Conservation (phyloP, 2,329 filamentous ascomycete species). For the Chaetothyriales sp. region DNA sequence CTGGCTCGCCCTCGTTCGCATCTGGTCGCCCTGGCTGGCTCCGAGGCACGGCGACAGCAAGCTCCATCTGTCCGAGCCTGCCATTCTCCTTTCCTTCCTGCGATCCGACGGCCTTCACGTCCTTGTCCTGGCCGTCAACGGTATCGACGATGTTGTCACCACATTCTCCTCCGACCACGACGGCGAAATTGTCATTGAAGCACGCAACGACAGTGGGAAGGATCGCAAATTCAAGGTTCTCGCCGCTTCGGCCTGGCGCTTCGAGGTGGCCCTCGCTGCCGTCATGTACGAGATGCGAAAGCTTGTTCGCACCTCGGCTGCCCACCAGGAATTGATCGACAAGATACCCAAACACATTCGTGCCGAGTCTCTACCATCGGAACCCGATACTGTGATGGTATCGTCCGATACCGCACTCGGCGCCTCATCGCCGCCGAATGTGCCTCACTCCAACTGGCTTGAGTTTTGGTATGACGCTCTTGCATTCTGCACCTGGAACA, state of each 20-base stretch:
- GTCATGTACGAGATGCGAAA: slow-evolving; percentile 79
- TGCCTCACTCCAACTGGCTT: slow-evolving; percentile 45
- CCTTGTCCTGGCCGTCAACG: slow-evolving; percentile 66
- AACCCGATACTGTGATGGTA: slow-evolving; percentile 16
- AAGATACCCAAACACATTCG: slow-evolving; percentile 10
- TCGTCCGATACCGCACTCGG: slow-evolving; percentile 27
- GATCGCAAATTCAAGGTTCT: slow-evolving; percentile 49
- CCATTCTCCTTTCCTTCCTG: slow-evolving; percentile 64
- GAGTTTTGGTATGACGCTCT: slow-evolving; percentile 86
- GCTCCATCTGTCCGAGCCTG: slow-evolving; percentile 63
- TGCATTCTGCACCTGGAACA: slow-evolving; percentile 96
- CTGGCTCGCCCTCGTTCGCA: slow-evolving; percentile 70
- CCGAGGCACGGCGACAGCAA: slow-evolving; percentile 63
- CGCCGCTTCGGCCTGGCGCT: slow-evolving; percentile 55
- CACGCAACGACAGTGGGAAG: slow-evolving; percentile 54
- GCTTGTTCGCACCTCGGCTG: slow-evolving; percentile 32
- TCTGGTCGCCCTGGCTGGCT: slow-evolving; percentile 68
- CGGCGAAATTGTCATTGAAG: slow-evolving; percentile 55
- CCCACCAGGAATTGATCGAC: slow-evolving; percentile 17
- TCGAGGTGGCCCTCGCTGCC: slow-evolving; percentile 64
- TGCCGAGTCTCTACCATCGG: slow-evolving; percentile 16
- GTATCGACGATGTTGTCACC: slow-evolving; percentile 55
- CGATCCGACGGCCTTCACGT: slow-evolving; percentile 58
- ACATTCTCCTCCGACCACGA: slow-evolving; percentile 51
- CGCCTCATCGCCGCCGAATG: slow-evolving; percentile 24